A percentile compares a stretch with the other conserved stretches of the same genome.
These are phyloP conservation scores for Begonia loranthoides DNA, from an alignment of 306 rosid genomes.

Conservation along the genomic window DNA sequence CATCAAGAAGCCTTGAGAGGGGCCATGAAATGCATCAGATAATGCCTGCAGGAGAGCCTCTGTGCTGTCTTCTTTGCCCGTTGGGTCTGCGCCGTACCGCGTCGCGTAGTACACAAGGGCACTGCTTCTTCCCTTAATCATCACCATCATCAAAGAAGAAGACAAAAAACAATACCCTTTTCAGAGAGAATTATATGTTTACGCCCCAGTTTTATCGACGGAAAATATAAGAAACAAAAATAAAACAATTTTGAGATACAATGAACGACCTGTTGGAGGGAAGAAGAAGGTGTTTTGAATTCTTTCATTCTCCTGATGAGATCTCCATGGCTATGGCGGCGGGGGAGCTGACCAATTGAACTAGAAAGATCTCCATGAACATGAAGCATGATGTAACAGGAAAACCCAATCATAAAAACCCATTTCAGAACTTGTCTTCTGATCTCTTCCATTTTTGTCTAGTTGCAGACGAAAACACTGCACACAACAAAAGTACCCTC, in stretches of 20 bases:
- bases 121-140: conserved; percentile 32
- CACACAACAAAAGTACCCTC: too few relatives aligned
- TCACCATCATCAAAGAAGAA: not conserved
- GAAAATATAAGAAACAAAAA: too few relatives aligned
- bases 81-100: conserved; percentile 78
- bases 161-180: conserved; percentile 15
- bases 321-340: conserved; percentile 1
- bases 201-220: too few relatives aligned
- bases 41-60: conserved; percentile 50
- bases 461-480: conserved; percentile 17
- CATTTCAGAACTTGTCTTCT: conserved; percentile 8
- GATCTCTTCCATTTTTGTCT: conserved; percentile 21
- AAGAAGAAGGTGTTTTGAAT: conserved; percentile 20
- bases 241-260: too few relatives aligned
- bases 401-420: conserved; percentile 14
- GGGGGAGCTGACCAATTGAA: conserved; percentile 9
- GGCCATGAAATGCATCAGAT: conserved; percentile 35
- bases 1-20: conserved; percentile 32
- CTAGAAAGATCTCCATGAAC: conserved; percentile 13
- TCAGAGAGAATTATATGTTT: not conserved
- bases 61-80: conserved; percentile 63
- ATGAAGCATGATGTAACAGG: conserved; percentile 13
- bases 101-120: conserved; percentile 44
- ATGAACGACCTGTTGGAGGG: conserved; percentile 2
- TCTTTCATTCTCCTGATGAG: not conserved